phyloP scores from a whole-genome alignment of 305 asterid species.

The Withania somnifera region DNA sequence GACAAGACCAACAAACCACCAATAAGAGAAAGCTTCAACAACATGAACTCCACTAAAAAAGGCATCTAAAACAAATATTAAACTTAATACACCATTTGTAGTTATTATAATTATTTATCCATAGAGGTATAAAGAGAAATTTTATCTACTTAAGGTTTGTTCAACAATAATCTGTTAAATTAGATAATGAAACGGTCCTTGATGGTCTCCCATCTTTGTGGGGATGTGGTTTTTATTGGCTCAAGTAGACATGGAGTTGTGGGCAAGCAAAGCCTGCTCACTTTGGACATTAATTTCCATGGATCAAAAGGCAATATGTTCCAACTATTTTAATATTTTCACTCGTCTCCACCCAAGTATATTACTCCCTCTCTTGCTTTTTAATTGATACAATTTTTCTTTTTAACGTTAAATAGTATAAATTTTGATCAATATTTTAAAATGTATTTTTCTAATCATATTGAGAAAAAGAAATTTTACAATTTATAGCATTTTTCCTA shows the following conservation, averaged over 20 bases:
- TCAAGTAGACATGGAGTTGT: constrained; percentile 3
- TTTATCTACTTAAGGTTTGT: background rate
- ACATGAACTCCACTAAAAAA: background rate
- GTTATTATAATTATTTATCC: background rate
- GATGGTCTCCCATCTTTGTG: background rate
- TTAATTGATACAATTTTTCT: no score
- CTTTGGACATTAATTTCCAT: background rate
- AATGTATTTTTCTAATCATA: no score
- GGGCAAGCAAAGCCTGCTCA: constrained; percentile 6
- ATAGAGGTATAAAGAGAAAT: background rate
- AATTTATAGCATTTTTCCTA: no score
- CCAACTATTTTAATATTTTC: background rate
- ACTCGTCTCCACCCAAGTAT: background rate
- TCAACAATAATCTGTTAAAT: background rate
- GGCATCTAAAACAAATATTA: background rate
- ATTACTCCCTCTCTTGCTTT: no score
- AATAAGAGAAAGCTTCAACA: background rate
- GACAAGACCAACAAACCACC: background rate
- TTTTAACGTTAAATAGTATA: no score
- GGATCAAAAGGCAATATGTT: background rate
- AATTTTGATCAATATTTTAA: no score
- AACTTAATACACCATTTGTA: background rate
- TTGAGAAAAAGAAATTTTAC: no score
- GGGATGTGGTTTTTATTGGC: background rate
- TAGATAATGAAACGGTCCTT: background rate